A percentile compares a stretch with the other conserved stretches of the same genome.
These are phyloP conservation scores for Apiospora hydei DNA, from an alignment of 2,329 filamentous ascomycete genomes.

Conservation along the genomic window DNA sequence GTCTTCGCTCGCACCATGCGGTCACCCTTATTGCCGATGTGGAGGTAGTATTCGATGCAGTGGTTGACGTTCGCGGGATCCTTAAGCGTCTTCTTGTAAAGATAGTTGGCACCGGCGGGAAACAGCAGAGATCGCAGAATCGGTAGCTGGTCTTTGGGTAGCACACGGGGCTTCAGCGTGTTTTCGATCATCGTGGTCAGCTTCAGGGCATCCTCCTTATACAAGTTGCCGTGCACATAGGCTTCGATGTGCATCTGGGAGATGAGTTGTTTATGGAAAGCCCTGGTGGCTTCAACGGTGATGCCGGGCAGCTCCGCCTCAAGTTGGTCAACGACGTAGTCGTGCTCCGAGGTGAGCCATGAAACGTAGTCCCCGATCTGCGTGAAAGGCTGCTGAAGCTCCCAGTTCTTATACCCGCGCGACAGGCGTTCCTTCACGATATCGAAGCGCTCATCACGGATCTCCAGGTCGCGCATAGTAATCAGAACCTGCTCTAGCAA, in stretches of 20 bases:
- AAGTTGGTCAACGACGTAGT: slow-evolving; percentile 81
- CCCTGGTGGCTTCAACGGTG: slow-evolving; percentile 75
- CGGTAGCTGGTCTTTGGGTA: slow-evolving; percentile 82
- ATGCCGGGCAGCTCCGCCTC: slow-evolving; percentile 78
- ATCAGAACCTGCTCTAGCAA: slow-evolving; percentile 87
- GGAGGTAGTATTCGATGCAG: slow-evolving; percentile 81
- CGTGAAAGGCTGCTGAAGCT: slow-evolving; percentile 86
- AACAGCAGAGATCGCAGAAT: slow-evolving; percentile 79
- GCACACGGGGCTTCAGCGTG: slow-evolving; percentile 73
- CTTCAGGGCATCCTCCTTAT: slow-evolving; percentile 90
- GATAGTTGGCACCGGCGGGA: slow-evolving; percentile 80
- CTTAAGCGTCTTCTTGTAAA: slow-evolving; percentile 81
- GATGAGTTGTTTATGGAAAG: slow-evolving; percentile 82
- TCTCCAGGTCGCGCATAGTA: slow-evolving; percentile 83
- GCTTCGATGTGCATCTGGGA: slow-evolving; percentile 87
- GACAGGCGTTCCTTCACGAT: slow-evolving; percentile 87
- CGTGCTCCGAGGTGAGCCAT: slow-evolving; percentile 79
- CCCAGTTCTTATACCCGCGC: slow-evolving; percentile 83
- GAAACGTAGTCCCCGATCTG: slow-evolving; percentile 85
- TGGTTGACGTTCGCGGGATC: slow-evolving; percentile 92
- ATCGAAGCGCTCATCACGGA: slow-evolving; percentile 87
- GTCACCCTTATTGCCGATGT: slow-evolving; percentile 73
- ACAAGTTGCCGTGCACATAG: slow-evolving; percentile 89
- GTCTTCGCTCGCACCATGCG: slow-evolving; percentile 76
- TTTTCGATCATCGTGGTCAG: slow-evolving; percentile 83